Percentiles rank a stretch among this genome's conserved stretches.
phyloP scores from a whole-genome alignment of 2,329 filamentous ascomycete species.

The Claviceps cyperi region DNA sequence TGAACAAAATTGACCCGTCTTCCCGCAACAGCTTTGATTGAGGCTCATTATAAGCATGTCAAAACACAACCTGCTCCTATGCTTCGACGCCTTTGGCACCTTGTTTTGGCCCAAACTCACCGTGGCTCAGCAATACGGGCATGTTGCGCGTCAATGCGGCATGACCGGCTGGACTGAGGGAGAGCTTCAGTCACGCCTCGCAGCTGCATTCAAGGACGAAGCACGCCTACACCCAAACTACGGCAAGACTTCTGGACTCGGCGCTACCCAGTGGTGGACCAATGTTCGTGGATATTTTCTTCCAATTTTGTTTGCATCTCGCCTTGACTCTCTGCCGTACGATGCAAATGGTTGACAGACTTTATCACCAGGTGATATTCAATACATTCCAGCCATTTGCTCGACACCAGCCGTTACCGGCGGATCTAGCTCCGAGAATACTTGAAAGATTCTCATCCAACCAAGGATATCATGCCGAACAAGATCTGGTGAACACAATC shows the following conservation, averaged over 20 bases:
- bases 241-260: constrained; percentile 36
- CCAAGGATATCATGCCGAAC: constrained; percentile 36
- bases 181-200: constrained; percentile 21
- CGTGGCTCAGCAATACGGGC: constrained; percentile 38
- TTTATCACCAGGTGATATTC: constrained; percentile 31
- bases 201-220: constrained; percentile 32
- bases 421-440: constrained; percentile 31
- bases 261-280: constrained; percentile 43
- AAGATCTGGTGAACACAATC: constrained; percentile 31
- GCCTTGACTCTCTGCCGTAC: background rate
- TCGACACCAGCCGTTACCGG: constrained; percentile 22
- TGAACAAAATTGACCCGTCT: background rate
- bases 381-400: constrained; percentile 34
- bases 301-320: background rate
- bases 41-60: constrained; percentile 6
- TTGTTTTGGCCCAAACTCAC: constrained; percentile 38
- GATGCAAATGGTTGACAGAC: background rate
- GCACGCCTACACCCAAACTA: constrained; percentile 40
- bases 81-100: constrained; percentile 53
- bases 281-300: constrained; percentile 28
- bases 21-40: background rate
- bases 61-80: constrained; percentile 35
- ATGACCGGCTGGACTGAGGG: constrained; percentile 26
- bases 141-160: constrained; percentile 35
- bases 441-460: constrained; percentile 37